A percentile compares a stretch with the other conserved stretches of the same genome.
Evolutionary conservation across 163 green algal species (phyloP).

Genomic region (Prototheca cutis): DNA sequence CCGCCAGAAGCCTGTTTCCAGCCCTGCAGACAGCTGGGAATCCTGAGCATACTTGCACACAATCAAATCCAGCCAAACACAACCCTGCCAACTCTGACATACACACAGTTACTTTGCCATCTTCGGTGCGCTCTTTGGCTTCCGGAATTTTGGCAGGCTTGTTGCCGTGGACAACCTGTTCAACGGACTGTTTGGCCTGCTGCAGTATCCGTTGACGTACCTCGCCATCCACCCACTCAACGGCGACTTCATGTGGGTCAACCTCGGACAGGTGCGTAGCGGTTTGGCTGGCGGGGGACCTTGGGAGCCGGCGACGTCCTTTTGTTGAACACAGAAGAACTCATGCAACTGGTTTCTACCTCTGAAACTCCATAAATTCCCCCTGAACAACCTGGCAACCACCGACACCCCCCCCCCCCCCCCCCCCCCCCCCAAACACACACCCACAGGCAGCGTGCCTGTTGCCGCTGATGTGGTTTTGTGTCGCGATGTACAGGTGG

Average conservation of each 20-base stretch:
- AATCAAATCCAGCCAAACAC: too few relatives aligned
- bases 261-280: slow-evolving; percentile 26
- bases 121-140: slow-evolving; percentile 51
- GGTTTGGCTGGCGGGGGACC: not conserved
- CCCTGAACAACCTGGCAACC: not conserved
- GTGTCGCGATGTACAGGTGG: slow-evolving; percentile 42
- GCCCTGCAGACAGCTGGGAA: too few relatives aligned
- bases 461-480: slow-evolving; percentile 48
- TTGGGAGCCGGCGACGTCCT: too few relatives aligned
- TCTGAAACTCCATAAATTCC: not conserved
- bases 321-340: too few relatives aligned
- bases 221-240: slow-evolving; percentile 32
- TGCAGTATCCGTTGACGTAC: slow-evolving; percentile 42
- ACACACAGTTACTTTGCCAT: slow-evolving; percentile 49
- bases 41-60: too few relatives aligned
- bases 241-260: slow-evolving; percentile 45
- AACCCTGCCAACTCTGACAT: too few relatives aligned
- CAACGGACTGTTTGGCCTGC: slow-evolving; percentile 43
- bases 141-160: slow-evolving; percentile 49
- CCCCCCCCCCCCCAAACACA: not conserved
- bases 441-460: slow-evolving; percentile 30
- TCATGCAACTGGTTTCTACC: too few relatives aligned
- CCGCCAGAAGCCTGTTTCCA: too few relatives aligned
- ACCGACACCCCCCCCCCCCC: not conserved
- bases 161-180: slow-evolving; percentile 56